Conservation (phyloP, 441 rosid species). For the Euphorbia schlechtendalii region DNA sequence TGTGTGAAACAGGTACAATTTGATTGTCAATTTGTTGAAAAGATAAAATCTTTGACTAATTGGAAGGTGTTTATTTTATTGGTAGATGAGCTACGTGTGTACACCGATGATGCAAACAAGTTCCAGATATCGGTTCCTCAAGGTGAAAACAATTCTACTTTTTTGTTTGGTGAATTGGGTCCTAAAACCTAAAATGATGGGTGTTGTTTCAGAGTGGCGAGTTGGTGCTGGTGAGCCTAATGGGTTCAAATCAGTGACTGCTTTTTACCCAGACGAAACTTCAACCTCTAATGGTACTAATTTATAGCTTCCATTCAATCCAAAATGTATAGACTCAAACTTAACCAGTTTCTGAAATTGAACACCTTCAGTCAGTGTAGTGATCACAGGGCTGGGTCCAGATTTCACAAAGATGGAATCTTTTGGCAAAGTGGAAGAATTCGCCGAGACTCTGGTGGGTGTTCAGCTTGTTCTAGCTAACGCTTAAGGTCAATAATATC, state of each 20-base stretch:
- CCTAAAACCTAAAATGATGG: not conserved
- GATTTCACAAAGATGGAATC: slow-evolving; percentile 91
- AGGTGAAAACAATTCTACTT: slow-evolving; percentile 31
- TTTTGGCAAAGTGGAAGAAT: slow-evolving; percentile 89
- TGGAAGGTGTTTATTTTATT: not conserved
- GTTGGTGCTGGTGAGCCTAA: slow-evolving; percentile 59
- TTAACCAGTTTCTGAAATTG: slow-evolving; percentile 6
- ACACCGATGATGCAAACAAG: slow-evolving; percentile 76
- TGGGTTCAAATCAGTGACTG: slow-evolving; percentile 85
- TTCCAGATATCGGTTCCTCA: slow-evolving; percentile 78
- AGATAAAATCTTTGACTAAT: not conserved
- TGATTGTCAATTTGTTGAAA: not conserved
- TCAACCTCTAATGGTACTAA: slow-evolving; percentile 53
- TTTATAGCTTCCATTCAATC: not conserved
- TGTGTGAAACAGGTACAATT: slow-evolving; percentile 45
- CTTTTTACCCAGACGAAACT: slow-evolving; percentile 64
- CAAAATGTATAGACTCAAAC: not conserved
- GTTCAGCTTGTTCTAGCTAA: not conserved
- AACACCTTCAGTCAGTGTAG: slow-evolving; percentile 42
- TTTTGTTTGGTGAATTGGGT: not conserved
- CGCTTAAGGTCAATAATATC: not conserved
- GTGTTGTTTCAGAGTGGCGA: slow-evolving; percentile 59
- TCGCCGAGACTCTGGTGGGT: slow-evolving; percentile 77
- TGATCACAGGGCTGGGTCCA: slow-evolving; percentile 84
- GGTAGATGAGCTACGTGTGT: slow-evolving; percentile 36